These are phyloP conservation scores for Lunularia cruciata DNA, from an alignment of 225 moss, liverwort and hornwort species.

Conservation along the genomic window DNA sequence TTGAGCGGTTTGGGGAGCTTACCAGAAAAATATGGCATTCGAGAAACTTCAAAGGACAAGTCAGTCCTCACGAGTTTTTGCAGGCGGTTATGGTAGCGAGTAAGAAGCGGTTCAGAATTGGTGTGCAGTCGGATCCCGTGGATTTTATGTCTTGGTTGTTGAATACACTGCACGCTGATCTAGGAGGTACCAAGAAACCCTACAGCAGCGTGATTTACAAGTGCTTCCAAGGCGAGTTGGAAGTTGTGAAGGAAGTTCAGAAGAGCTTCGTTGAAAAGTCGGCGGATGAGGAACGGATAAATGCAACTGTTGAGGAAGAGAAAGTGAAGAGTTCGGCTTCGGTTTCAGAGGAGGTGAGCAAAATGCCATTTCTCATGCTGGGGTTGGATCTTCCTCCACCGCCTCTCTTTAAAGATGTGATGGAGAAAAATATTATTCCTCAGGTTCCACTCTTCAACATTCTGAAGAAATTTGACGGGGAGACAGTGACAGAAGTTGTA, in stretches of 20 bases:
- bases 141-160: slow-evolving; percentile 79
- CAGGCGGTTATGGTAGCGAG: slow-evolving; percentile 88
- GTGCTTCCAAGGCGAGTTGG: slow-evolving; percentile 91
- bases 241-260: slow-evolving; percentile 86
- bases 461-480: slow-evolving; percentile 96
- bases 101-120: slow-evolving; percentile 73
- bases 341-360: slow-evolving; percentile 65
- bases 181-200: slow-evolving; percentile 79
- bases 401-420: slow-evolving; percentile 94
- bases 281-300: slow-evolving; percentile 35
- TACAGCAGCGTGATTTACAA: slow-evolving; percentile 93
- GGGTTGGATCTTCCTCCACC: slow-evolving; percentile 96
- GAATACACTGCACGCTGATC: slow-evolving; percentile 86
- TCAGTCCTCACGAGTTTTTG: slow-evolving; percentile 95
- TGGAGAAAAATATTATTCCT: slow-evolving; percentile 99
- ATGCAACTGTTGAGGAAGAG: slow-evolving; percentile 33
- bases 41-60: slow-evolving; percentile 94
- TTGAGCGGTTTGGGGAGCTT: slow-evolving; percentile 93
- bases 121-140: slow-evolving; percentile 81
- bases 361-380: slow-evolving; percentile 93
- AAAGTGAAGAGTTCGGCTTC: slow-evolving; percentile 37
- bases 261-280: slow-evolving; percentile 44
- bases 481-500: slow-evolving; percentile 90
- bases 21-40: slow-evolving; percentile 96
- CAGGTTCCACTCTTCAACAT: slow-evolving; percentile 98